These are phyloP conservation scores for Populus hybrid DNA, from an alignment of 441 rosid genomes.

Conservation along the genomic window DNA sequence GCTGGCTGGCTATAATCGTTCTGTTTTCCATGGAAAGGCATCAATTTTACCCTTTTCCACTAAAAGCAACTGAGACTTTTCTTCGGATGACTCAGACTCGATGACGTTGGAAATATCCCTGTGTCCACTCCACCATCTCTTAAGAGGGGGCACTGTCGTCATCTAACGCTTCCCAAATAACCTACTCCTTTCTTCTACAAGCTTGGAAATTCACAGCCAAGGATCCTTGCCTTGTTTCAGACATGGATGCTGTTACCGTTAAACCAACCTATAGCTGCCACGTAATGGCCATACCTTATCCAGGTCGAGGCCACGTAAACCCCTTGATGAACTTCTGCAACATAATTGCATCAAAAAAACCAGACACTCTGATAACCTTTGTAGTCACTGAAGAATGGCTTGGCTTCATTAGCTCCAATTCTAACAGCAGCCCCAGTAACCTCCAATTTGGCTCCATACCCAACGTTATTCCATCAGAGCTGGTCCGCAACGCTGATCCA, in stretches of 20 bases:
- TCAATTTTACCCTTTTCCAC: not conserved
- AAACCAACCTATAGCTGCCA: constrained; percentile 15
- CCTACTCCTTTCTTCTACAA: not conserved
- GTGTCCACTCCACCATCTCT: too few species aligned
- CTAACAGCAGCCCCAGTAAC: constrained; percentile 37
- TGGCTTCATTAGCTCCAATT: constrained; percentile 37
- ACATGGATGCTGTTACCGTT: not conserved
- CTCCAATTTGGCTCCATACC: constrained; percentile 44
- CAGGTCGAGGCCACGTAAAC: constrained; percentile 74
- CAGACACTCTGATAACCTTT: constrained; percentile 38
- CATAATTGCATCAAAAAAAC: constrained; percentile 26
- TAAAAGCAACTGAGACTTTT: not conserved
- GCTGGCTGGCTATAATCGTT: not conserved
- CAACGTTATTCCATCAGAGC: constrained; percentile 63
- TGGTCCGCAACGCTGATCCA: constrained; percentile 38
- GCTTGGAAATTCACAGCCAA: not conserved
- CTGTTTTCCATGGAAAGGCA: not conserved
- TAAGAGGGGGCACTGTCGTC: not conserved
- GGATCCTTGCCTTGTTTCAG: not conserved
- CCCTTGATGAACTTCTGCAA: constrained; percentile 65
- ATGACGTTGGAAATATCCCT: too few species aligned
- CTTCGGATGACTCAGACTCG: not conserved
- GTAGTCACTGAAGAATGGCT: constrained; percentile 75
- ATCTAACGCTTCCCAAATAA: not conserved
- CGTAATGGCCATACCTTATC: constrained; percentile 55